Base-by-base conservation (phyloP, 495 filamentous ascomycete species). In the Penicillium subrubescens region DNA sequence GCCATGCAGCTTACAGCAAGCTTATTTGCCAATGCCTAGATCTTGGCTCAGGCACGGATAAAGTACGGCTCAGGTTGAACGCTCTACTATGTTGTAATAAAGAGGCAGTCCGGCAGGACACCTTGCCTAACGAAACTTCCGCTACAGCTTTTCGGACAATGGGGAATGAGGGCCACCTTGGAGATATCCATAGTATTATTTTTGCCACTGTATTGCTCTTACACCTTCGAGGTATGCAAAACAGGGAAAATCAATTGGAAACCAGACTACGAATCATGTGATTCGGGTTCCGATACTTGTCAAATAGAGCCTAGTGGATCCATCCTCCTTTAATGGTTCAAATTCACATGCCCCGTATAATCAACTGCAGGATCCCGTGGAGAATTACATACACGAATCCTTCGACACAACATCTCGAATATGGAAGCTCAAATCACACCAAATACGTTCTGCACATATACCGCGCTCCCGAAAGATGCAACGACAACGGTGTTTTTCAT, bases 401-500 rank as follows among this genome's bases (percentile, higher is more conserved):
- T 46, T 0, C 8, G 10, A 14, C 8, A 12, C 19, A 25, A 3
- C 12, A 0, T 48, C 3, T 23, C 19, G 4, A 23, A 3, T 3
- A 66, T 72, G 71, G 59, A 73, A 27, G 55, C 73, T 3, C 69
- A 75, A 61, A 67, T 81, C 37, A 69, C 75, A 1, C 52, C 66
- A 31, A 68, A 79, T 57, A 73, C 65, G 56, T 81, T 81, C 64
- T 71, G 73, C 64, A 73, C 67, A 10, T 66, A 69, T 43, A 63
- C 70, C 44, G 56, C 48, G 3, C 35, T 60, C 51, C 61, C 58
- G 23, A 57, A 37, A 11, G 46, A 65, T 4, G 19, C 61, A 0
- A 66, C 73, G 5, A 69, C 71, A 15, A 75, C 72, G 57, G 78
- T 89, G 43, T 88, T 84, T 79, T 92, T 96, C 74, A 86, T 97